Conservation (phyloP, 164 flowering plant species). For the Hamamelis virginiana region DNA sequence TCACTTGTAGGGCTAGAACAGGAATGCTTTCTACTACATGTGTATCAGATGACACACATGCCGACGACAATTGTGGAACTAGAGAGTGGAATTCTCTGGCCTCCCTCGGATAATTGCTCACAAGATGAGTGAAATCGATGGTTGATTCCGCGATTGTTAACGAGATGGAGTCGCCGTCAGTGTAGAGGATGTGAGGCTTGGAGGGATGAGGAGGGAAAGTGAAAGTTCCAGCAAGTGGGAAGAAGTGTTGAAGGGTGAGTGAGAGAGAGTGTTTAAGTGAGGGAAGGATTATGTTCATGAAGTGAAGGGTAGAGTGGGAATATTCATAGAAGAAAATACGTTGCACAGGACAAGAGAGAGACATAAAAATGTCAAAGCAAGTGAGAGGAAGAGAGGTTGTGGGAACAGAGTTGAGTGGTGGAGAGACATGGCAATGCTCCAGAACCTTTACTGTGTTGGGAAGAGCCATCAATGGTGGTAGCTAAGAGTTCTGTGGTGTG, state of each 20-base stretch:
- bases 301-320: slow-evolving; percentile 4
- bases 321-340: slow-evolving; percentile 33
- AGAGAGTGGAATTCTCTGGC: slow-evolving; percentile 15
- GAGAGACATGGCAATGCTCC: slow-evolving; percentile 29
- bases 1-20: not conserved
- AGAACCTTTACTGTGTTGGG: slow-evolving; percentile 6
- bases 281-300: slow-evolving; percentile 22
- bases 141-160: slow-evolving; percentile 20
- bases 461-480: too few species aligned
- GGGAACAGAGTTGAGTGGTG: slow-evolving; percentile 24
- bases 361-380: slow-evolving; percentile 32
- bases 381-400: slow-evolving; percentile 32
- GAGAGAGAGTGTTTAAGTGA: slow-evolving; percentile 40
- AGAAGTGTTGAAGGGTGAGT: slow-evolving; percentile 33
- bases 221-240: slow-evolving; percentile 29
- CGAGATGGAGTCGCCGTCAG: slow-evolving; percentile 15
- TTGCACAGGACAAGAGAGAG: slow-evolving; percentile 19
- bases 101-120: not conserved
- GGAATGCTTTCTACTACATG: not conserved
- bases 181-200: slow-evolving; percentile 15
- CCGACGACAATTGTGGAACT: slow-evolving; percentile 7
- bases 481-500: too few species aligned
- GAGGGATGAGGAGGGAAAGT: slow-evolving; percentile 10
- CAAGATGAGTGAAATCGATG: slow-evolving; percentile 16
- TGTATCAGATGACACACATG: not conserved